Evolutionary conservation across 2,329 filamentous ascomycete species (phyloP).

Genomic region (Zymoseptoria tritici): DNA sequence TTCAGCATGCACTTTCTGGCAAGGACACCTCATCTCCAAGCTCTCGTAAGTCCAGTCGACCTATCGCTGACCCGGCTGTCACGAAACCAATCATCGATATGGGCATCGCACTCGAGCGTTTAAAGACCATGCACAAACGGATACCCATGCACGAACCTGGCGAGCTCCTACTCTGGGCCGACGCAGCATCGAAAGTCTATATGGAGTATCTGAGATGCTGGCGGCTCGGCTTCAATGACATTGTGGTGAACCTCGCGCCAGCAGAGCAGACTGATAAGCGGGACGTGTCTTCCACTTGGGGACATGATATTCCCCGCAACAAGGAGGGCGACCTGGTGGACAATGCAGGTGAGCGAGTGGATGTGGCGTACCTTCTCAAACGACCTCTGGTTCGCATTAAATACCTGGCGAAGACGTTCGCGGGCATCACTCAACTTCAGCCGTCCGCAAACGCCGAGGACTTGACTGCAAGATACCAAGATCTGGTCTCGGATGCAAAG

Average conservation of each 20-base stretch:
- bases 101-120: conserved; percentile 79
- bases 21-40: conserved; percentile 48
- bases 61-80: conserved; percentile 51
- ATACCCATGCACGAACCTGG: conserved; percentile 68
- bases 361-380: conserved; percentile 89
- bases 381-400: conserved; percentile 81
- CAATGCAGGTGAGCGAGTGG: conserved; percentile 77
- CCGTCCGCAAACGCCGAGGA: conserved; percentile 52
- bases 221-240: conserved; percentile 88
- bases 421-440: conserved; percentile 53
- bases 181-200: conserved; percentile 70
- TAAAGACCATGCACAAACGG: conserved; percentile 71
- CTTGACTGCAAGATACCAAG: conserved; percentile 58
- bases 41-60: conserved; percentile 21
- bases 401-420: conserved; percentile 76
- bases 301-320: conserved; percentile 50
- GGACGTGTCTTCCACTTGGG: conserved; percentile 40
- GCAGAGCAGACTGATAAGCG: conserved; percentile 47
- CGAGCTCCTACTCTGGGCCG: conserved; percentile 71
- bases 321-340: conserved; percentile 51
- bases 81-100: conserved; percentile 89
- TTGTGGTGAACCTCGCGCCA: conserved; percentile 86
- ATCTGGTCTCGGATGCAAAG: conserved; percentile 68
- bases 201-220: conserved; percentile 78
- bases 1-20: conserved; percentile 74